Conservation (phyloP, 257 asterid species). For the Linaria vulgaris region DNA sequence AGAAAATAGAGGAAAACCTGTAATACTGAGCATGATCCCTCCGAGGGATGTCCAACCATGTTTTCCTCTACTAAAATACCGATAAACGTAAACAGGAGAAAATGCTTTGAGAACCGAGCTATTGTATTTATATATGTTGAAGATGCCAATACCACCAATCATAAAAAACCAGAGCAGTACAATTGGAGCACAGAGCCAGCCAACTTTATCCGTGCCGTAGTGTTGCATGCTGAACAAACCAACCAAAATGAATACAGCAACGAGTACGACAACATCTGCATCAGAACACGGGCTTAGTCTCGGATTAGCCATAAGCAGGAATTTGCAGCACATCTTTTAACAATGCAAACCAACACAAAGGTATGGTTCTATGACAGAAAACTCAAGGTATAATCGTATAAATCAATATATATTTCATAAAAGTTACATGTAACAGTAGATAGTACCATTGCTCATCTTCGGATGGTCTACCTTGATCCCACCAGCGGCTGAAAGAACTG, state of each 20-base stretch:
- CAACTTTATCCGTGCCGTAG: slow-evolving; percentile 91
- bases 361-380: not conserved
- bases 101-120: slow-evolving; percentile 80
- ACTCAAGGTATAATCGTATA: not conserved
- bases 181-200: slow-evolving; percentile 94
- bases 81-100: slow-evolving; percentile 72
- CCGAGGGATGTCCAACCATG: slow-evolving; percentile 85
- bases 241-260: slow-evolving; percentile 78
- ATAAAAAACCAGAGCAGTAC: slow-evolving; percentile 88
- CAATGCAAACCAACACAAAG: not conserved
- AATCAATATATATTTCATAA: not conserved
- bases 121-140: slow-evolving; percentile 70
- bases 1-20: slow-evolving; percentile 49
- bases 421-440: not conserved
- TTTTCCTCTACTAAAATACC: slow-evolving; percentile 60
- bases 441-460: slow-evolving; percentile 61
- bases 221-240: slow-evolving; percentile 94
- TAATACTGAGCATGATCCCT: slow-evolving; percentile 93
- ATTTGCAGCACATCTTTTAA: not conserved
- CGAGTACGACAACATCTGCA: slow-evolving; percentile 81
- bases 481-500: slow-evolving; percentile 82
- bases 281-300: slow-evolving; percentile 12
- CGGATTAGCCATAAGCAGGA: not conserved
- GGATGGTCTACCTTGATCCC: slow-evolving; percentile 74
- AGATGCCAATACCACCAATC: slow-evolving; percentile 88